Evolutionary conservation across 306 rosid genomes (phyloP), one percentile per base, ranked within the genome.

Genomic region (Quercus mongolica): DNA sequence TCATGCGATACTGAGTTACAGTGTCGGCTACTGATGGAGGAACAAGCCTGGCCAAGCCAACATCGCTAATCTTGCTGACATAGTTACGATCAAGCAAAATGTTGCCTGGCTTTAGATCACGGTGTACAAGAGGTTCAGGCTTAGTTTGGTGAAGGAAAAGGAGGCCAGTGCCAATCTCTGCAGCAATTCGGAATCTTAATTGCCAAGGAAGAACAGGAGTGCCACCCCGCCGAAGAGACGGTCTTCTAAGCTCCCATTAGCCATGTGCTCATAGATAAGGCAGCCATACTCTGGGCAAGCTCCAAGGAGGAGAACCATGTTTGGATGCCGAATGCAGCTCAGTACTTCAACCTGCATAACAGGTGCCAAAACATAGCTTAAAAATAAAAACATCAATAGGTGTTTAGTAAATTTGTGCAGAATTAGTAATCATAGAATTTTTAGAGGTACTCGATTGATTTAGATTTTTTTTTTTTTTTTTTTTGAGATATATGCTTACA

Each of bases 91-190:
- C 97, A 7, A 94, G 96, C 90, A 94, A 86, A 41, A 94, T 92
- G 82, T 94, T 94, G 25, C 85, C 98, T 0, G 98, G 97, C 83
- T 94, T 94, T 1, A 94, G 89, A 85, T 94, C 98, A 2, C 98
- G 94, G 75, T 94, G 98, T 69, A 94, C 98, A n/a, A 94, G 76
- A 2, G 98, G 97, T 59, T 94, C 96, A 30, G 98, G 98, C 80
- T 88, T 94, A 58, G 92, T 70, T 71, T 88, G 92, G 74, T 91
- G 98, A 19, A 92, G 93, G 88, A 92, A 94, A 70, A 92, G 88
- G 54, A 94, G 97, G 26, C 88, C 96, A 0, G 97, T 91, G 19
- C 88, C 97, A 55, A 92, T 91, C 85, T 94, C 98, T 14, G 97
- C 97, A 0, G 94, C 94, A 54, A 94, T 92, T 68, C 89, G 75